Conservation (phyloP, 495 filamentous ascomycete species). For the Podospora comata region DNA sequence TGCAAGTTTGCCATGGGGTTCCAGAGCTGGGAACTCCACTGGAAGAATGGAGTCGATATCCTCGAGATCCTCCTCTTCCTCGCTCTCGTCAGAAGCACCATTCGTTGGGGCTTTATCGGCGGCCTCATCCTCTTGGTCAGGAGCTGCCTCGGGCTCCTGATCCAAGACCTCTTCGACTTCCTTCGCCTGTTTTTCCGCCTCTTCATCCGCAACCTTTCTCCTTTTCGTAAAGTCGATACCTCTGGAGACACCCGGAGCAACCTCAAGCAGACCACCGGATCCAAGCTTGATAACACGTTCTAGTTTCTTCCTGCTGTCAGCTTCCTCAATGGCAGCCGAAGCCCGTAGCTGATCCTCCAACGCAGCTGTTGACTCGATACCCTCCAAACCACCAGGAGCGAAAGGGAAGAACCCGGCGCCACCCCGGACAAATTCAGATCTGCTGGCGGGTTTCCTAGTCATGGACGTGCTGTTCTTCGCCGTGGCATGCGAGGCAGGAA, state of each 20-base stretch:
- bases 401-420: conserved; percentile 96
- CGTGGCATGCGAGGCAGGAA: conserved; percentile 83
- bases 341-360: conserved; percentile 60
- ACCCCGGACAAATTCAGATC: conserved; percentile 92
- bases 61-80: conserved; percentile 55
- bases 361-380: conserved; percentile 74
- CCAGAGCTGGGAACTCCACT: conserved; percentile 87
- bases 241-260: conserved; percentile 77
- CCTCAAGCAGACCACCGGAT: conserved; percentile 74
- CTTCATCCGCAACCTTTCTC: conserved; percentile 52
- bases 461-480: conserved; percentile 97
- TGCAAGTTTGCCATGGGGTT: conserved; percentile 76
- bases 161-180: conserved; percentile 73
- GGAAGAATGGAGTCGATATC: conserved; percentile 90
- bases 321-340: conserved; percentile 30
- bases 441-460: conserved; percentile 76
- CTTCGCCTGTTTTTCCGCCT: conserved; percentile 51
- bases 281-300: conserved; percentile 80
- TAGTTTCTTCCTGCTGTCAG: conserved; percentile 52
- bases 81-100: conserved; percentile 38
- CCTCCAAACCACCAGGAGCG: conserved; percentile 85
- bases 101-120: conserved; percentile 27
- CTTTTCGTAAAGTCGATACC: conserved; percentile 72
- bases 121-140: conserved; percentile 41
- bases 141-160: conserved; percentile 60